These are phyloP conservation scores for Fusarium globosum DNA, from an alignment of 2,329 filamentous ascomycete species.

Conservation along the genomic window DNA sequence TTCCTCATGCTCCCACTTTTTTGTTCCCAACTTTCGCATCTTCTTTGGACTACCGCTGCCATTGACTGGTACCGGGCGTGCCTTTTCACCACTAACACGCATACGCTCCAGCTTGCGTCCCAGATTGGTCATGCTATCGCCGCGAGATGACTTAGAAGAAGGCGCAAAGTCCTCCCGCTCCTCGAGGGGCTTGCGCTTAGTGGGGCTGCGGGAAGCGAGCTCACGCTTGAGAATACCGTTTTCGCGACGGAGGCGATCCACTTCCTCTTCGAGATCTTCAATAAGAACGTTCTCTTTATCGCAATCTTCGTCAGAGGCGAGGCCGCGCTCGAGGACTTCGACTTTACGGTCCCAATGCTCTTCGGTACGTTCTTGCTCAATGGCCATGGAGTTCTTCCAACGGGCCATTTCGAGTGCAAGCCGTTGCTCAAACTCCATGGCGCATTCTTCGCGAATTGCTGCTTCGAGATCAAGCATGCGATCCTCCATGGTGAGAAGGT, in stretches of 20 bases:
- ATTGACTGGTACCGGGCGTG: constrained; percentile 39
- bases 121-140: constrained; percentile 51
- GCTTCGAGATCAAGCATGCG: constrained; percentile 77
- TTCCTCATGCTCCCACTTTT: constrained; percentile 60
- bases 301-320: constrained; percentile 60
- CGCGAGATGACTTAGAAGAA: constrained; percentile 27
- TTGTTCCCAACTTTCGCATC: constrained; percentile 60
- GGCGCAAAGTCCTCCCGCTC: constrained; percentile 62
- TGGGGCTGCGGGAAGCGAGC: constrained; percentile 70
- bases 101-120: constrained; percentile 63
- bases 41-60: constrained; percentile 66
- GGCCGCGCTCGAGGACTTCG: constrained; percentile 67
- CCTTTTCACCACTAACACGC: constrained; percentile 56
- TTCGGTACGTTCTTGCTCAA: constrained; percentile 82
- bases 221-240: constrained; percentile 74
- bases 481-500: constrained; percentile 76
- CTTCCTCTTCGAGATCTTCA: constrained; percentile 76
- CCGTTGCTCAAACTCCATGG: constrained; percentile 82
- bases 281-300: constrained; percentile 72
- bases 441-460: constrained; percentile 89
- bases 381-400: constrained; percentile 83
- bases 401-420: constrained; percentile 79
- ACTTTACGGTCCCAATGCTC: constrained; percentile 91
- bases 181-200: constrained; percentile 65
- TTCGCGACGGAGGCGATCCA: constrained; percentile 74